Evolutionary conservation across 306 rosid species (phyloP), one percentile per base, ranked within the genome.

Genomic region (Glycine latifolia): DNA sequence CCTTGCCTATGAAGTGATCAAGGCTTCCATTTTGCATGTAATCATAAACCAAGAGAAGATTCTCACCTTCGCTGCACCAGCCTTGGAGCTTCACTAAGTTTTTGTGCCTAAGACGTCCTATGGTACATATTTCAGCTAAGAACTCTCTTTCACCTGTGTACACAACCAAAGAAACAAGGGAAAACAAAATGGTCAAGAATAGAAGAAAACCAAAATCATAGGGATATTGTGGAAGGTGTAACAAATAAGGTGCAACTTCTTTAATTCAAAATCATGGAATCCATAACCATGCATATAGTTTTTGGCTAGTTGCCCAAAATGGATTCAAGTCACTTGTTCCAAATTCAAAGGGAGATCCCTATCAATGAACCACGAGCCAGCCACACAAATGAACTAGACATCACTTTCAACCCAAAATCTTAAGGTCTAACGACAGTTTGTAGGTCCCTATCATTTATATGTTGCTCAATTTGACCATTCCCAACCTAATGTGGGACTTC

Each of bases 21-120:
- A 87, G 88, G 85, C 94, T 87, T 55, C 92, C 88, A 11, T 91
- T 91, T 69, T 86, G 79, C 94, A 91, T 91, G 75, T 80, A 91
- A 13, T 89, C 91, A 63, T 82, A 91, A 31, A 91, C 89, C 16
- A 87, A 58, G 63, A 86, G 84, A 20, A 84, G 88, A 33, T 85
- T 77, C 6, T 70, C 63, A 0, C 78, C 74, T 50, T 87, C 85
- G 15, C 82, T 86, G 77, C 92, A 87, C 91, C 92, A 91, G 2
- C 92, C 92, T 82, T 77, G 89, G 67, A 89, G 89, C 68, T 87
- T 85, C 75, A 91, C 77, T 17, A 91, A 48, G 81, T 91, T 91
- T 79, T 67, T 91, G 87, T 91, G 94, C 73, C 87, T 79, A 14
- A 91, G 79, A 13, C 88, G 77, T 31, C 91, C 94, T 10, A 87